Evolutionary conservation across 306 rosid species (phyloP).

Genomic region (Hippophae rhamnoides): DNA sequence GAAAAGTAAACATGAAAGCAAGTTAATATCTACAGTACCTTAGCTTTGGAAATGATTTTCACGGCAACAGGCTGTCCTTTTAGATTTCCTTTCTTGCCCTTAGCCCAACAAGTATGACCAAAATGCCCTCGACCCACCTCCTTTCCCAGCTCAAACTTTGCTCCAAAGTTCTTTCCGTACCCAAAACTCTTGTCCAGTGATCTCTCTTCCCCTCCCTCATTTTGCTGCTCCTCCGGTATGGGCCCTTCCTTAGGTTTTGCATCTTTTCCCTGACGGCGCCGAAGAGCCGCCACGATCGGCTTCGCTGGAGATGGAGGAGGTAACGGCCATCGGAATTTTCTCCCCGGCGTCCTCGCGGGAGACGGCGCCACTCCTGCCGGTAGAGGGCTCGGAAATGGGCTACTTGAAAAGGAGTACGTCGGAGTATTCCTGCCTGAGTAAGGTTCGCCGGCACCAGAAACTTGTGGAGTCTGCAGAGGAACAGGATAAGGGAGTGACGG

Average conservation of each 20-base stretch:
- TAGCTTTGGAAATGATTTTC: neutral
- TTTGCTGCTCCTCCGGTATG: conserved; percentile 70
- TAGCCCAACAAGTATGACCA: conserved; percentile 23
- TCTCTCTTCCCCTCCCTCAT: conserved; percentile 49
- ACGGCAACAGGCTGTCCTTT: conserved; percentile 10
- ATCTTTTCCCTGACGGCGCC: conserved; percentile 47
- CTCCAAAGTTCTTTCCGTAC: conserved; percentile 69
- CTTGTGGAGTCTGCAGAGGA: conserved; percentile 3
- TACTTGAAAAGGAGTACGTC: conserved; percentile 47
- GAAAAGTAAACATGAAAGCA: neutral
- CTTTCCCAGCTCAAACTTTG: conserved; percentile 74
- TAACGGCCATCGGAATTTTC: conserved; percentile 88
- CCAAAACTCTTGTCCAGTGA: conserved; percentile 84
- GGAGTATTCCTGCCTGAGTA: conserved; percentile 48
- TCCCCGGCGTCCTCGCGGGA: conserved; percentile 54
- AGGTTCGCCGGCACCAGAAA: conserved; percentile 22
- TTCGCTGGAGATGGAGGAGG: conserved; percentile 95
- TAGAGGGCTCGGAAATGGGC: conserved; percentile 64
- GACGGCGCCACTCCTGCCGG: conserved; percentile 84
- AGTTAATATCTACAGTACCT: neutral
- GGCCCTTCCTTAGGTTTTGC: conserved; percentile 59
- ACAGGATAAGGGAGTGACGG: conserved; percentile 1
- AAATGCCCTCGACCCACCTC: conserved; percentile 98
- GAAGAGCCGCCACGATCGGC: conserved; percentile 72
- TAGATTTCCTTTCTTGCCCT: neutral